Conservation (phyloP, 176 grass and related monocot genomes). For the Typha latifolia region DNA sequence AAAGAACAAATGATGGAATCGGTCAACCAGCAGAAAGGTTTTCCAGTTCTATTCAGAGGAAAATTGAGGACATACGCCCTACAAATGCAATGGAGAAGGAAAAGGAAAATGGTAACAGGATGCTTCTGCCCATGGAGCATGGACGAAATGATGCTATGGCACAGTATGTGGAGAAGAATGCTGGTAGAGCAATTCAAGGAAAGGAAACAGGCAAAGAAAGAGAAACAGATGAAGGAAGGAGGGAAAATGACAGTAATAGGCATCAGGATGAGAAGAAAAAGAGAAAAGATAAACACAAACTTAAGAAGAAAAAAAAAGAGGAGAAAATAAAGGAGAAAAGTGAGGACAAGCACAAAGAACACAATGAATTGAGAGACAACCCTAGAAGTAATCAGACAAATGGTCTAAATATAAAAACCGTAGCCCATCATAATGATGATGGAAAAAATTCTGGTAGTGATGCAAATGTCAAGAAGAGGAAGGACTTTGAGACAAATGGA, state of each 20-base stretch:
- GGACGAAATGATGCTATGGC: conserved; percentile 26
- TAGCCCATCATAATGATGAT: conserved; percentile 23
- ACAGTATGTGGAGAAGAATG: conserved; percentile 37
- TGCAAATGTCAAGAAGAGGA: conserved; percentile 59
- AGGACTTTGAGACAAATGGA: conserved; percentile 57
- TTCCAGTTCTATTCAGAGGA: conserved; percentile 30
- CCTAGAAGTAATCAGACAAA: conserved; percentile 33
- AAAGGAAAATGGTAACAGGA: conserved; percentile 8
- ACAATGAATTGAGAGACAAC: conserved; percentile 40
- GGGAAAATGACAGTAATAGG: conserved; percentile 36
- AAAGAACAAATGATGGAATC: conserved; percentile 45
- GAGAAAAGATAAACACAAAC: conserved; percentile 44
- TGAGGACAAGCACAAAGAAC: conserved; percentile 42
- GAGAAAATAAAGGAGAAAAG: conserved; percentile 52
- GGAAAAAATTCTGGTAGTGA: conserved; percentile 25
- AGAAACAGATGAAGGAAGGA: conserved; percentile 26
- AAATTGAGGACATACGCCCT: conserved; percentile 11
- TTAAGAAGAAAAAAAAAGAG: conserved; percentile 50
- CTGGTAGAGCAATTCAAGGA: conserved; percentile 45
- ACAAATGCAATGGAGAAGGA: conserved; percentile 40
- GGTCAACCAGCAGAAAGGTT: conserved; percentile 26
- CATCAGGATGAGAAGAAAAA: conserved; percentile 53
- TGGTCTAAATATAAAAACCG: conserved; percentile 26
- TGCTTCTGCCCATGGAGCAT: conserved; percentile 23
- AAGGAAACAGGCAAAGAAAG: conserved; percentile 46